A percentile compares a stretch with the other conserved stretches of the same genome.
These are phyloP conservation scores for Chaetomium tenue DNA, from an alignment of 495 filamentous ascomycete genomes.

Conservation along the genomic window DNA sequence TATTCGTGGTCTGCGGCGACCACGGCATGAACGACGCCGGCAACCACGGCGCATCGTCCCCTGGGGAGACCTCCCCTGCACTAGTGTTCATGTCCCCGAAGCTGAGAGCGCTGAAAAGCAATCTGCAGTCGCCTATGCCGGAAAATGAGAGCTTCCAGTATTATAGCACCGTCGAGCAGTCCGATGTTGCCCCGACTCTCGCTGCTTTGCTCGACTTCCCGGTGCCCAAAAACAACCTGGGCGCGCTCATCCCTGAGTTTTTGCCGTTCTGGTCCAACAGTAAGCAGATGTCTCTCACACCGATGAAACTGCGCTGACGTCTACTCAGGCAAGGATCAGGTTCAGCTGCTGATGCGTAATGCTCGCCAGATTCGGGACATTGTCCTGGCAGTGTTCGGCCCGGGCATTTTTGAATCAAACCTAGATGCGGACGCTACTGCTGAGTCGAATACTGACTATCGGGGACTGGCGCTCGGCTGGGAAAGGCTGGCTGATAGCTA, in stretches of 20 bases:
- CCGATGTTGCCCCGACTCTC: conserved; percentile 88
- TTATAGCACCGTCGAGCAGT: conserved; percentile 83
- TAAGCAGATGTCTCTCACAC: conserved; percentile 30
- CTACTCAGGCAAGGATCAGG: conserved; percentile 52
- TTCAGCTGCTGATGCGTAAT: conserved; percentile 69
- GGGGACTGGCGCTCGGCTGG: conserved; percentile 69
- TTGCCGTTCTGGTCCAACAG: conserved; percentile 68
- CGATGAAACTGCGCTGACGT: conserved; percentile 8
- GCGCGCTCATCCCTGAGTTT: conserved; percentile 79
- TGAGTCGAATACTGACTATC: conserved; percentile 47
- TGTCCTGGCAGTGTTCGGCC: conserved; percentile 66
- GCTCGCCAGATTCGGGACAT: conserved; percentile 74
- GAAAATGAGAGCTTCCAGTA: conserved; percentile 66
- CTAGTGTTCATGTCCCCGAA: conserved; percentile 90
- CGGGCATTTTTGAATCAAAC: conserved; percentile 49
- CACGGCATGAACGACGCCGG: conserved; percentile 99
- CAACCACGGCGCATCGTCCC: conserved; percentile 90
- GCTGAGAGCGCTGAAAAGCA: conserved; percentile 56
- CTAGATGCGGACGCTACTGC: conserved; percentile 43
- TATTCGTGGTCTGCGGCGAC: conserved; percentile 87
- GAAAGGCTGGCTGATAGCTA: conserved; percentile 35
- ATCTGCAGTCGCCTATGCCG: conserved; percentile 45
- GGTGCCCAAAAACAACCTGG: conserved; percentile 86
- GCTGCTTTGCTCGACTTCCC: conserved; percentile 84
- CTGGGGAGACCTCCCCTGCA: conserved; percentile 90